Evolutionary conservation across 129 eudicot genomes (phyloP), one percentile per base, ranked within the genome.

Genomic region (Chrysanthemum lavandulifolium): DNA sequence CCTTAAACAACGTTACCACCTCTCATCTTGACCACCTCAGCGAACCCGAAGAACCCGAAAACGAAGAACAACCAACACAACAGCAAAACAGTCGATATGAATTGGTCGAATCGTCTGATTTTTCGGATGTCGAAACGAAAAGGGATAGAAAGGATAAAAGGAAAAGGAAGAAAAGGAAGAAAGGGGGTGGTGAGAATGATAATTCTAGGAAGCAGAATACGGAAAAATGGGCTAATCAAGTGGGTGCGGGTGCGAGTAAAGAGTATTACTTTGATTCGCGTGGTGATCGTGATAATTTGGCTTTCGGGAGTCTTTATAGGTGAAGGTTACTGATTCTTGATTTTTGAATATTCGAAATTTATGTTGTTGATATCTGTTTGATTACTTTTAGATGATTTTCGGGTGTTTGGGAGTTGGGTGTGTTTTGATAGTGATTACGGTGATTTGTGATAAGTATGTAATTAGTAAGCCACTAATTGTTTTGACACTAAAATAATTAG

Each of bases 271-370:
- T 94, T 33, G 98, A 94, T 83, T 87, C 97, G 56, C 87, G 87
- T 14, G 97, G 93, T 7, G 98, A 94, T 76, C 96, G 84, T 1
- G 98, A 94, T 78, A 94, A 94, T 81, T 75, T 94, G 82, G 98
- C 96, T 45, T 94, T 94, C 13, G 98, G 97, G 5, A 84, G 74
- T 78, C 84, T 94, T 61, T 94, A 94, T 88, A 94, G 91, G 98
- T 84, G 45, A 51, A 15, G n/a, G n/a, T n/a, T n/a, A n/a, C 27
- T 68, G 11, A 49, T 57, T 75, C 51, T 0, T 65, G 45, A 2
- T 31, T 10, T 11, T 27, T 11, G 13, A 65, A 15, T 25, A 15
- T 66, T 72, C n/a, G 10, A 5, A 31, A 2, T 73, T 57, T 15
- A 18, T 55, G 54, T 13, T 29, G 31, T 55, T 68, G 61, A 3